Percentiles rank a stretch among this genome's conserved stretches.
Evolutionary conservation across 2,329 filamentous ascomycete species (phyloP).

Genomic region (Neoscytalidium dimidiatum): DNA sequence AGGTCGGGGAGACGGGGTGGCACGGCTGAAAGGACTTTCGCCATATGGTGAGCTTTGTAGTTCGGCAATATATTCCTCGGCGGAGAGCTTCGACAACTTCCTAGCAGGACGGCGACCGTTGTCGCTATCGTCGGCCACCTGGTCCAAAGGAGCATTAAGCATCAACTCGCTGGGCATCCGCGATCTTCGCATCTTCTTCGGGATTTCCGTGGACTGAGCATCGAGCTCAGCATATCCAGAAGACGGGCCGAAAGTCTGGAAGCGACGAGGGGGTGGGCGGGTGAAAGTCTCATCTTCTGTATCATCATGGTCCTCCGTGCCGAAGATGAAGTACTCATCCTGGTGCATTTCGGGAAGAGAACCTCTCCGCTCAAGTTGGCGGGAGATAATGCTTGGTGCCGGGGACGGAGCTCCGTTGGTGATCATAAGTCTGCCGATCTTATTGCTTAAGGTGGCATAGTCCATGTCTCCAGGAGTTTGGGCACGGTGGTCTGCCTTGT

Average conservation of each 20-base stretch:
- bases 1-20: not conserved
- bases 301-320: not conserved
- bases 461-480: slow-evolving; percentile 46
- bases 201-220: not conserved
- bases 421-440: slow-evolving; percentile 47
- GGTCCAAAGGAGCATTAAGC: not conserved
- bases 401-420: slow-evolving; percentile 52
- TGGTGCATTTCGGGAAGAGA: slow-evolving; percentile 19
- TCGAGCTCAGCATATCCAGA: slow-evolving; percentile 1
- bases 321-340: not conserved
- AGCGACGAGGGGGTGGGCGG: not conserved
- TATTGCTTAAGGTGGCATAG: slow-evolving; percentile 43
- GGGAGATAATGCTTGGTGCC: slow-evolving; percentile 37
- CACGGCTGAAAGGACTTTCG: slow-evolving; percentile 3
- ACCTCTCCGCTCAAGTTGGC: not conserved
- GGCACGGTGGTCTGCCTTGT: slow-evolving; percentile 30
- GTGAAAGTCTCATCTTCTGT: not conserved
- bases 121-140: not conserved
- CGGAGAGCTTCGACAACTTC: slow-evolving; percentile 11
- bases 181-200: not conserved
- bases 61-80: slow-evolving; percentile 32
- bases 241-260: not conserved
- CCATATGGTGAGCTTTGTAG: slow-evolving; percentile 31
- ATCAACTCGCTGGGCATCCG: not conserved
- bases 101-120: not conserved